phyloP scores from a whole-genome alignment of 768 basidiomycete genomes.

The Porphyrellus cyaneotinctus region DNA sequence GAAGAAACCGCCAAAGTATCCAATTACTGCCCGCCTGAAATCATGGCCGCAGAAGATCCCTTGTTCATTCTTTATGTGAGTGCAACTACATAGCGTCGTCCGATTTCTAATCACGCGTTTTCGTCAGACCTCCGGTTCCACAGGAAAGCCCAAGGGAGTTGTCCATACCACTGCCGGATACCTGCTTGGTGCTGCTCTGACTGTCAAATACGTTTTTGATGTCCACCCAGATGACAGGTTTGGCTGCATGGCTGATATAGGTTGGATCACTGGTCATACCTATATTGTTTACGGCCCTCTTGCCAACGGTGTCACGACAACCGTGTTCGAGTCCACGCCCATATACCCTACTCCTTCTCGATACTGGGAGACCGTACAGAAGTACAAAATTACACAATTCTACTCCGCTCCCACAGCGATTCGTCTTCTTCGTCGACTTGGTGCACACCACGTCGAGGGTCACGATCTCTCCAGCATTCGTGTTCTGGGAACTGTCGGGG shows the following conservation, averaged over 20 bases:
- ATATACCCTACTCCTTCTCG: conserved; percentile 94
- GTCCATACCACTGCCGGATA: conserved; percentile 89
- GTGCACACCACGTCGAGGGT: conserved; percentile 77
- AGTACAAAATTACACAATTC: conserved; percentile 92
- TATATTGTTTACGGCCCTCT: conserved; percentile 97
- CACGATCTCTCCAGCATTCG: conserved; percentile 81
- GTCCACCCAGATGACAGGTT: conserved; percentile 95
- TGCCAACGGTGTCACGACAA: conserved; percentile 76
- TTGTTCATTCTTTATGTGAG: conserved; percentile 97
- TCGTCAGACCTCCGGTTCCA: conserved; percentile 83
- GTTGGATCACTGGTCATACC: conserved; percentile 98
- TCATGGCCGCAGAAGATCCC: conserved; percentile 92
- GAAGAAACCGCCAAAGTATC: conserved; percentile 84
- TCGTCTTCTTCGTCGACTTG: conserved; percentile 81
- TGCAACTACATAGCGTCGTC: conserved; percentile 10
- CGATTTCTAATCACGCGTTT: conserved; percentile 4
- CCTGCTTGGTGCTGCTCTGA: conserved; percentile 85
- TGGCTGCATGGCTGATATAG: conserved; percentile 98
- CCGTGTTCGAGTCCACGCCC: conserved; percentile 94
- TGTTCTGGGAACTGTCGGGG: conserved; percentile 90
- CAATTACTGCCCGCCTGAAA: conserved; percentile 81
- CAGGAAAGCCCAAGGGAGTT: conserved; percentile 96
- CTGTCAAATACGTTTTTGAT: conserved; percentile 97
- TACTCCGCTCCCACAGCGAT: conserved; percentile 96
- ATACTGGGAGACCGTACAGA: conserved; percentile 95